These are phyloP conservation scores for Aureobasidium sp. DNA, from an alignment of 2,329 filamentous ascomycete genomes.

Conservation along the genomic window DNA sequence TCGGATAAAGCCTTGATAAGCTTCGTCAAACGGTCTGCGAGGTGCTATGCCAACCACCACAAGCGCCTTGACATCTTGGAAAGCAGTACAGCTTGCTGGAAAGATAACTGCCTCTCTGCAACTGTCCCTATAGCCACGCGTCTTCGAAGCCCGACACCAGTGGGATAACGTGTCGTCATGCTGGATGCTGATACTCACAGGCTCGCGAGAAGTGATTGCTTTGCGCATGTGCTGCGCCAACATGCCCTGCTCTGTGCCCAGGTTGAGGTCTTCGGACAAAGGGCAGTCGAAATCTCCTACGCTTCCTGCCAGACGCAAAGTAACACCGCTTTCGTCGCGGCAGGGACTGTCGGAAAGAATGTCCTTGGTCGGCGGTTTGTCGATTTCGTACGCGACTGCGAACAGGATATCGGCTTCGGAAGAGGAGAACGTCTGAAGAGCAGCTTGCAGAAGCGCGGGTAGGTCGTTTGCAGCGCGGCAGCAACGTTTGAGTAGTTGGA, in stretches of 20 bases:
- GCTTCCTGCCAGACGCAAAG: neutral
- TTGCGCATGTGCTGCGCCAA: neutral
- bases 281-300: neutral
- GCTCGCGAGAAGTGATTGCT: neutral
- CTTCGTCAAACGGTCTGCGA: slow-evolving; percentile 7
- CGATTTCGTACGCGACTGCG: neutral
- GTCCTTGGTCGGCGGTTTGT: neutral
- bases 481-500: neutral
- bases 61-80: neutral
- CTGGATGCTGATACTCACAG: neutral
- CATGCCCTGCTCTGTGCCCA: neutral
- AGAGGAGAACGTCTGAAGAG: neutral
- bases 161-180: neutral
- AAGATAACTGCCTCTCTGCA: neutral
- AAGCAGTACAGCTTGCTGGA: neutral
- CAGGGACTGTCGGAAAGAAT: neutral
- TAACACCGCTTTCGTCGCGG: neutral
- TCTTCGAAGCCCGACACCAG: neutral
- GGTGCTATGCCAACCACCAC: slow-evolving; percentile 10
- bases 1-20: neutral
- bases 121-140: neutral
- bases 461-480: neutral
- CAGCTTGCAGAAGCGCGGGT: neutral
- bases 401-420: neutral
- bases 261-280: neutral